A percentile compares a stretch with the other conserved stretches of the same genome.
These are phyloP conservation scores for Zymoseptoria tritici DNA, from an alignment of 2,329 filamentous ascomycete species.

Conservation along the genomic window DNA sequence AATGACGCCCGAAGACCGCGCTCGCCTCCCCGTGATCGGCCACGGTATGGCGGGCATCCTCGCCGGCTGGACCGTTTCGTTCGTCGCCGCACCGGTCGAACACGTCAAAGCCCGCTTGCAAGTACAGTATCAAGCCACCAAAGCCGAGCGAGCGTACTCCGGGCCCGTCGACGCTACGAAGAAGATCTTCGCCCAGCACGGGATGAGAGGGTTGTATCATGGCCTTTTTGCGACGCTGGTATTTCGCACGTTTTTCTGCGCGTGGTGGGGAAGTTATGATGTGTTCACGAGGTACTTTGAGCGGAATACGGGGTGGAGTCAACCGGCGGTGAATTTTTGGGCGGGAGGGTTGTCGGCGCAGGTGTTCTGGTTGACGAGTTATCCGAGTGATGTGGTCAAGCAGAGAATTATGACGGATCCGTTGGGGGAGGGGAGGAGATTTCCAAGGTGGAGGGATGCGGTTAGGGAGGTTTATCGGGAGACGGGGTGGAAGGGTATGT, in stretches of 20 bases:
- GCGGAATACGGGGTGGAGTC: slow-evolving; percentile 60
- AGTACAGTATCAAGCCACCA: slow-evolving; percentile 80
- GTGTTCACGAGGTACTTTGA: slow-evolving; percentile 64
- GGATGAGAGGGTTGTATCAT: slow-evolving; percentile 73
- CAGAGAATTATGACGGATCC: slow-evolving; percentile 96
- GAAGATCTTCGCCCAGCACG: slow-evolving; percentile 61
- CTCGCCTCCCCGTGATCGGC: slow-evolving; percentile 63
- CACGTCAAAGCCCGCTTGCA: slow-evolving; percentile 92
- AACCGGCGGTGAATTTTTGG: slow-evolving; percentile 90
- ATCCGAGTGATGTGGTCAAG: slow-evolving; percentile 81
- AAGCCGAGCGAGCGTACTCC: slow-evolving; percentile 69
- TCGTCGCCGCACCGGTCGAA: slow-evolving; percentile 89
- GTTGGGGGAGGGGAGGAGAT: slow-evolving; percentile 63
- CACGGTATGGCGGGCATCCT: slow-evolving; percentile 83
- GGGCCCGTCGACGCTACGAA: slow-evolving; percentile 77
- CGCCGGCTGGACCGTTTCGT: slow-evolving; percentile 82
- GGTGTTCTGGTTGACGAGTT: slow-evolving; percentile 87
- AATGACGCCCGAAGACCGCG: slow-evolving; percentile 25
- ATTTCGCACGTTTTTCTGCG: slow-evolving; percentile 92
- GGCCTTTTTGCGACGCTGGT: slow-evolving; percentile 77
- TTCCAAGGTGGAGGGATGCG: slow-evolving; percentile 71
- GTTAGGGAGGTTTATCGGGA: slow-evolving; percentile 70
- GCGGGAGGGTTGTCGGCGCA: slow-evolving; percentile 88
- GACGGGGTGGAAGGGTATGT: slow-evolving; percentile 57
- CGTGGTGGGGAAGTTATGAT: slow-evolving; percentile 97